A percentile compares a stretch with the other conserved stretches of the same genome.
phyloP scores from a whole-genome alignment of 306 rosid genomes.

The Rosa persica region DNA sequence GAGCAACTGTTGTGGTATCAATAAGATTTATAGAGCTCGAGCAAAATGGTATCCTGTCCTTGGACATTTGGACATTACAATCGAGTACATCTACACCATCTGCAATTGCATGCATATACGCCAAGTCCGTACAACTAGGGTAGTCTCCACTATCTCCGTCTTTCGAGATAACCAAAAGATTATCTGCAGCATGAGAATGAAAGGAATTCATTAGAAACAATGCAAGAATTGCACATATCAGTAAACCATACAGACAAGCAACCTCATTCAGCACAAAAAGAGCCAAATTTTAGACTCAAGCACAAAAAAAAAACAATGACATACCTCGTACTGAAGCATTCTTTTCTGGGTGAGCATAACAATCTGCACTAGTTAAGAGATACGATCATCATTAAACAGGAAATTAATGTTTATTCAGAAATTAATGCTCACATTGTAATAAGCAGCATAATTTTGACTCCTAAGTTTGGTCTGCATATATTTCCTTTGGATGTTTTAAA shows the following conservation, averaged over 20 bases:
- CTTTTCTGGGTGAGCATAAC: constrained; percentile 62
- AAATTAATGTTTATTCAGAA: neutral
- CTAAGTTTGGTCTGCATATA: neutral
- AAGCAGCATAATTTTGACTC: neutral
- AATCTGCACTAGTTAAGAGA: constrained; percentile 54
- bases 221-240: constrained; percentile 2
- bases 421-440: neutral
- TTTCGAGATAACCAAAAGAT: constrained; percentile 71
- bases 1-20: constrained; percentile 58
- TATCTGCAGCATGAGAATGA: constrained; percentile 38
- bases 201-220: constrained; percentile 33
- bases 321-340: constrained; percentile 60
- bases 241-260: constrained; percentile 16
- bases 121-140: constrained; percentile 67
- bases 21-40: constrained; percentile 67
- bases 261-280: constrained; percentile 19
- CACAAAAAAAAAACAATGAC: constrained; percentile 6
- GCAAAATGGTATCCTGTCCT: constrained; percentile 81
- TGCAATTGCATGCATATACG: constrained; percentile 59
- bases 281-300: neutral
- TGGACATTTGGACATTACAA: constrained; percentile 83
- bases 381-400: constrained; percentile 18
- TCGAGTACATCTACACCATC: constrained; percentile 82
- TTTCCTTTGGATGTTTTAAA: neutral
- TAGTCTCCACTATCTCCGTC: constrained; percentile 89